Percentiles rank a stretch among this genome's conserved stretches.
These are phyloP conservation scores for Stereocaulon alpinum DNA, from an alignment of 495 filamentous ascomycete species.

Conservation along the genomic window DNA sequence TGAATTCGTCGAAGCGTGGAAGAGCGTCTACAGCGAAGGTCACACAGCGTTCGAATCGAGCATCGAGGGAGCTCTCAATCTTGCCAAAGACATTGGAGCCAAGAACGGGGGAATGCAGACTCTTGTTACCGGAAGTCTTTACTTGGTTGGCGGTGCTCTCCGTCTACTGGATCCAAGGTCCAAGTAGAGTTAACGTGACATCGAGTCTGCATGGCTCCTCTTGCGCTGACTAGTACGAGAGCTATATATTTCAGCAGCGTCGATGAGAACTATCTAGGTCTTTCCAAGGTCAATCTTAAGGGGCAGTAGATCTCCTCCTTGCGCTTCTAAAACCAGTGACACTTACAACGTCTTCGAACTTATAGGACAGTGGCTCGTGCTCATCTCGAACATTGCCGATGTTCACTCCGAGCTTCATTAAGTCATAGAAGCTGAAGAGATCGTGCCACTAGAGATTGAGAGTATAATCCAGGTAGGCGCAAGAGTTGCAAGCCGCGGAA, in stretches of 20 bases:
- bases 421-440: neutral
- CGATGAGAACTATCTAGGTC: neutral
- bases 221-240: neutral
- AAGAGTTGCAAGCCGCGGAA: slow-evolving; percentile 6
- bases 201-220: too few species aligned
- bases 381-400: slow-evolving; percentile 8
- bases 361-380: neutral
- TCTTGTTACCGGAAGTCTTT: slow-evolving; percentile 53
- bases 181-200: neutral
- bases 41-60: slow-evolving; percentile 22
- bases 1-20: slow-evolving; percentile 24
- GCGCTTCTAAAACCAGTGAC: neutral
- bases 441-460: slow-evolving; percentile 3
- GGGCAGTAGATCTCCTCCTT: neutral
- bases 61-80: slow-evolving; percentile 29
- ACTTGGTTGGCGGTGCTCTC: slow-evolving; percentile 51
- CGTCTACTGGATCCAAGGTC: slow-evolving; percentile 21
- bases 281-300: slow-evolving; percentile 6
- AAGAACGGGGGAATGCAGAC: slow-evolving; percentile 29
- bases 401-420: slow-evolving; percentile 3
- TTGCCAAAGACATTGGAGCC: slow-evolving; percentile 23
- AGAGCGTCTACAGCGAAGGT: slow-evolving; percentile 22
- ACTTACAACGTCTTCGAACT: neutral
- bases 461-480: neutral
- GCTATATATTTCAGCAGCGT: neutral